Conservation (phyloP, 371 early-diverging fungal genomes). For the Batkoa obscura region DNA sequence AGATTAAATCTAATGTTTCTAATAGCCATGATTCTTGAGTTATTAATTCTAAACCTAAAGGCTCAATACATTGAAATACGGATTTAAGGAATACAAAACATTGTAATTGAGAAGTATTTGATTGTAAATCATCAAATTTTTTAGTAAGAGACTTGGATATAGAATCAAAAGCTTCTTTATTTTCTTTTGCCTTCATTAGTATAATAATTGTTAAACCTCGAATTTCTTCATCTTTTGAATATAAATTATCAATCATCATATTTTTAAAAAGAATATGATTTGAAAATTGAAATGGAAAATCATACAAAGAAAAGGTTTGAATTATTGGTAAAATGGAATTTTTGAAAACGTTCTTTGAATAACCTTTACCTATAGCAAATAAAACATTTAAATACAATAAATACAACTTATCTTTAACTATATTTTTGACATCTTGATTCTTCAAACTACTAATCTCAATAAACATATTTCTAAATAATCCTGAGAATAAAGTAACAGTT, state of each 20-base stretch:
- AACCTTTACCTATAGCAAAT: no score
- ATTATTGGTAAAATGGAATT: not conserved
- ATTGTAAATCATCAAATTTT: not conserved
- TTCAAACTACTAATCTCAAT: not conserved
- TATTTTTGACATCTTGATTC: not conserved
- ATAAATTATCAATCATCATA: not conserved
- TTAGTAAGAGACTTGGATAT: not conserved
- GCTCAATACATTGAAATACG: not conserved
- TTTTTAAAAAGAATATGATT: not conserved
- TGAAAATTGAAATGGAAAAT: not conserved
- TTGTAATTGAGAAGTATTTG: not conserved
- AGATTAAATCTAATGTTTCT: not conserved
- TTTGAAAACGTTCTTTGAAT: not conserved
- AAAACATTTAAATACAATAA: not conserved
- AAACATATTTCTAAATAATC: not conserved
- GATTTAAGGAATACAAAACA: not conserved
- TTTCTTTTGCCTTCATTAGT: not conserved
- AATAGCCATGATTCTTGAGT: not conserved
- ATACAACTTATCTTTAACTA: not conserved
- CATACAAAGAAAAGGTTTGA: not conserved
- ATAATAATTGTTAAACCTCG: not conserved
- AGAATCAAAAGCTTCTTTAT: not conserved
- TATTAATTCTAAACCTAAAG: not conserved
- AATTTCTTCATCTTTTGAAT: not conserved
- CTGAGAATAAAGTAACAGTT: not conserved